Conservation (phyloP, 257 asterid species). For the Solanum paucissectum region DNA sequence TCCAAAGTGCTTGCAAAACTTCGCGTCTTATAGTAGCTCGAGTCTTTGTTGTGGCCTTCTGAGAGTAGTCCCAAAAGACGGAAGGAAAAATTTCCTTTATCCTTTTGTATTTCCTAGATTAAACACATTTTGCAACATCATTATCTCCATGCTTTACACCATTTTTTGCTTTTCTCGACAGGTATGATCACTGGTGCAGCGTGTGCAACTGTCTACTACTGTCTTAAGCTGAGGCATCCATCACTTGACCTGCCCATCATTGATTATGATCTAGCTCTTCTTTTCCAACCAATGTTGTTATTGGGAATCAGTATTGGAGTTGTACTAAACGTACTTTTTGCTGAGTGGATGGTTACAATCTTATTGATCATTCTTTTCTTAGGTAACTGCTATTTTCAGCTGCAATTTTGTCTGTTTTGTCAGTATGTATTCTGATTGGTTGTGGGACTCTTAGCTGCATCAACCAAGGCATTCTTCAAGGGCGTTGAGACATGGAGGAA, state of each 20-base stretch:
- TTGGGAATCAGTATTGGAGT: constrained; percentile 57
- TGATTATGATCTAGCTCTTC: constrained; percentile 52
- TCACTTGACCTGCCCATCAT: constrained; percentile 46
- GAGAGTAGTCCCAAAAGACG: neutral
- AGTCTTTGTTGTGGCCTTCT: neutral
- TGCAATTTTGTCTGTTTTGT: neutral
- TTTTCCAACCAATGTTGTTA: constrained; percentile 57
- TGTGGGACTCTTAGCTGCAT: constrained; percentile 22
- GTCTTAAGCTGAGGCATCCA: constrained; percentile 50
- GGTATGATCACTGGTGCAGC: constrained; percentile 68
- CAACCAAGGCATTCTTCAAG: constrained; percentile 47
- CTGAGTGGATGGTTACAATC: constrained; percentile 58
- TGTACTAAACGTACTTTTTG: constrained; percentile 40
- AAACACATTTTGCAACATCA: neutral
- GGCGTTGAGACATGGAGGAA: constrained; percentile 52
- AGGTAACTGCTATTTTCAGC: constrained; percentile 18
- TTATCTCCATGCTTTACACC: neutral
- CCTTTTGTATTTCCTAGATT: neutral
- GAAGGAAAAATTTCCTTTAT: neutral
- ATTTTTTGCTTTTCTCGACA: neutral
- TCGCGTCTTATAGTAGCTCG: neutral
- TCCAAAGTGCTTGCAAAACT: neutral
- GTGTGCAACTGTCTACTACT: constrained; percentile 41
- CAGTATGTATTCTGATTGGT: neutral
- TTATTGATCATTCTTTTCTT: constrained; percentile 45